Conservation (phyloP, 306 rosid species). For the Cucurbita pepo region DNA sequence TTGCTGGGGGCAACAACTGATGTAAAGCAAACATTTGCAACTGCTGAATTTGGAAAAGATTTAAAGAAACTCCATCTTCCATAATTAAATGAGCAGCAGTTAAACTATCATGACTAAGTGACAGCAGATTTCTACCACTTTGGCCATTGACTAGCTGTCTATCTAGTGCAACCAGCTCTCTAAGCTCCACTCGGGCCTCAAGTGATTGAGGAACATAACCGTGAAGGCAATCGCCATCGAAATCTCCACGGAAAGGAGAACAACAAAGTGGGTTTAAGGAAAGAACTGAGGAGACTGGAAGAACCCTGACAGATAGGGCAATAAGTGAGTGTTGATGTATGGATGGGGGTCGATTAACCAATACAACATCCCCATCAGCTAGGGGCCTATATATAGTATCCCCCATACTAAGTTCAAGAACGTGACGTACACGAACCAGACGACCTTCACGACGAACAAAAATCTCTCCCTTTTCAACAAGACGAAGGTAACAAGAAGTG, state of each 20-base stretch:
- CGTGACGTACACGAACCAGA: conserved; percentile 21
- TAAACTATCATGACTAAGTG: conserved; percentile 83
- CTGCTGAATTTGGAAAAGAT: conserved; percentile 64
- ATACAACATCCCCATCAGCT: conserved; percentile 53
- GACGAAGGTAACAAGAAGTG: conserved; percentile 34
- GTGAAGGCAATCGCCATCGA: conserved; percentile 96
- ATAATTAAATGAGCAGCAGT: conserved; percentile 65
- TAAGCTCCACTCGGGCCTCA: conserved; percentile 63
- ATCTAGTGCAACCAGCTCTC: conserved; percentile 67
- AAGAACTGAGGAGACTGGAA: conserved; percentile 49
- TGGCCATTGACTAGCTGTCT: conserved; percentile 70
- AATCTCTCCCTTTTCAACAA: conserved; percentile 49
- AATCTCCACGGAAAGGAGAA: conserved; percentile 90
- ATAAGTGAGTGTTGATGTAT: conserved; percentile 87
- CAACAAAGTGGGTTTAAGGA: conserved; percentile 82
- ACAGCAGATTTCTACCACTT: conserved; percentile 74
- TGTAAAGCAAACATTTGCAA: conserved; percentile 45
- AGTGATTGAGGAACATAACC: conserved; percentile 85
- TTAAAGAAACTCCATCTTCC: conserved; percentile 42
- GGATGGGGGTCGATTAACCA: conserved; percentile 94
- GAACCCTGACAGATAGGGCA: conserved; percentile 54
- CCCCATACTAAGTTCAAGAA: conserved; percentile 42
- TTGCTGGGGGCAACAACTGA: conserved; percentile 28
- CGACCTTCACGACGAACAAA: conserved; percentile 42
- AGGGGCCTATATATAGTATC: conserved; percentile 64